These are phyloP conservation scores for Phylloboletellus chloephorus DNA, from an alignment of 1,284 basidiomycete species.

Conservation along the genomic window DNA sequence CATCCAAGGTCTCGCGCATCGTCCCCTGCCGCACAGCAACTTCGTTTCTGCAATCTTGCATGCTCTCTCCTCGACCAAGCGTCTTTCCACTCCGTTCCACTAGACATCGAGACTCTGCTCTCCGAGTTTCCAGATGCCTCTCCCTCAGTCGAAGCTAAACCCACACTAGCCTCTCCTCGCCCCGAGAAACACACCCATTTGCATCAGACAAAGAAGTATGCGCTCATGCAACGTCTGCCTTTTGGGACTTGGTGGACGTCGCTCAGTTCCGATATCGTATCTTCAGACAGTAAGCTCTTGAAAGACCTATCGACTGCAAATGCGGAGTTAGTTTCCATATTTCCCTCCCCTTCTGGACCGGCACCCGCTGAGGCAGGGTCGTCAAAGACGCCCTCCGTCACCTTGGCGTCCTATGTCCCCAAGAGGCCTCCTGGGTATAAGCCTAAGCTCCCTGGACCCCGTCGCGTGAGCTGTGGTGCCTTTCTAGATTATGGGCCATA, in stretches of 20 bases:
- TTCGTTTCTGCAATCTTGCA: slow-evolving; percentile 68
- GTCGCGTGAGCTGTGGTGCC: slow-evolving; percentile 52
- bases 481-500: slow-evolving; percentile 75
- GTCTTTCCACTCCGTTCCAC: slow-evolving; percentile 44
- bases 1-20: slow-evolving; percentile 58
- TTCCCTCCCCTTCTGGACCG: slow-evolving; percentile 52
- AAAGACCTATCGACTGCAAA: slow-evolving; percentile 54
- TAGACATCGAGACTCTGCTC: slow-evolving; percentile 44
- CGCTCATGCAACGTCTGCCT: slow-evolving; percentile 71
- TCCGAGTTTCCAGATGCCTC: slow-evolving; percentile 26
- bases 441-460: slow-evolving; percentile 40
- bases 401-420: slow-evolving; percentile 41
- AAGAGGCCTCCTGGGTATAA: slow-evolving; percentile 37
- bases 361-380: slow-evolving; percentile 23
- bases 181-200: slow-evolving; percentile 24
- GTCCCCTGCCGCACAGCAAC: slow-evolving; percentile 59
- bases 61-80: slow-evolving; percentile 65
- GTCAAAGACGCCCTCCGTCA: slow-evolving; percentile 22
- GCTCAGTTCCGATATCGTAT: slow-evolving; percentile 45
- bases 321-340: slow-evolving; percentile 67
- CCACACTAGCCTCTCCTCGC: slow-evolving; percentile 12
- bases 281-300: slow-evolving; percentile 36
- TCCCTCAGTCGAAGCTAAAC: slow-evolving; percentile 26
- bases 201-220: slow-evolving; percentile 48
- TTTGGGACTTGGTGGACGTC: slow-evolving; percentile 74